Evolutionary conservation across 1,284 basidiomycete genomes (phyloP).

Genomic region (Termitomyces sp.): DNA sequence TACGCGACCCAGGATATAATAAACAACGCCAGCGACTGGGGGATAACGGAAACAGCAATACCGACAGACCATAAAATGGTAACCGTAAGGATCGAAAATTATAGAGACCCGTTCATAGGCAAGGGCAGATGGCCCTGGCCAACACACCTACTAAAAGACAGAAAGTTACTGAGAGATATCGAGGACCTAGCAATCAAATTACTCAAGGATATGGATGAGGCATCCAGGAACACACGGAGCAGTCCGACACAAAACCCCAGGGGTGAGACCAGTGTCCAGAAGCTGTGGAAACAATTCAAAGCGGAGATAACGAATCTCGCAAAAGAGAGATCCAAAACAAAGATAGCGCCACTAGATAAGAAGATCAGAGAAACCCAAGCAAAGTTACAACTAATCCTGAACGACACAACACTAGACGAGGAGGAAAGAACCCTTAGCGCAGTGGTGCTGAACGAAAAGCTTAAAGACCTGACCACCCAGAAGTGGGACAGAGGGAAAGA

Average conservation of each 20-base stretch:
- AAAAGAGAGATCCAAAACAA: background rate
- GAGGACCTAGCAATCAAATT: background rate
- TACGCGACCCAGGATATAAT: background rate
- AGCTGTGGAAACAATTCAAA: background rate
- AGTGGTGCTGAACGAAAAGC: background rate
- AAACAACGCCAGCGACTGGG: background rate
- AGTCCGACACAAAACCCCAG: too few species aligned
- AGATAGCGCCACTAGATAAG: background rate
- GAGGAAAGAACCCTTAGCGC: background rate
- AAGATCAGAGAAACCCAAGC: background rate
- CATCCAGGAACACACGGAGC: too few species aligned
- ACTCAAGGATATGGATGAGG: too few species aligned
- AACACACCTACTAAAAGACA: background rate
- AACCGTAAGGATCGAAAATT: background rate
- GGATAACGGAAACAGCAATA: background rate
- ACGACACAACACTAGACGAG: background rate
- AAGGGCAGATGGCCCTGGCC: background rate
- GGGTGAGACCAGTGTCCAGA: background rate
- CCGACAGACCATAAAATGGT: constrained; percentile 1
- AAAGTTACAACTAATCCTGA: background rate
- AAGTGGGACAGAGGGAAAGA: background rate
- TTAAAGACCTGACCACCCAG: background rate
- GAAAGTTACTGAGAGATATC: background rate
- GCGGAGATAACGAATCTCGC: background rate
- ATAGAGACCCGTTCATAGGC: background rate